Conservation (phyloP, 495 filamentous ascomycete species). For the Filosporella fistucella region DNA sequence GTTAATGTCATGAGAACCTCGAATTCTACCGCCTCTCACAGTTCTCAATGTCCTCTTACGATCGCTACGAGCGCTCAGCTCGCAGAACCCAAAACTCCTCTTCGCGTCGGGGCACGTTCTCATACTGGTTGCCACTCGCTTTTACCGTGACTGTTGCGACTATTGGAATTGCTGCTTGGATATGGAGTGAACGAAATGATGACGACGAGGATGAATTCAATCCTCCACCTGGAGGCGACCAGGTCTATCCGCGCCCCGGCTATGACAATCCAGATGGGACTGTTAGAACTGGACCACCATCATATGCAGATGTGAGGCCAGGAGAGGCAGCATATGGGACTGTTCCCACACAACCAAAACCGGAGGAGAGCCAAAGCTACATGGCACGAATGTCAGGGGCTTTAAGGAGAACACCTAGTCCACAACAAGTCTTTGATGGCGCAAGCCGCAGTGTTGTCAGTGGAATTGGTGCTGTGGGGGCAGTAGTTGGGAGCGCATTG, state of each 20-base stretch:
- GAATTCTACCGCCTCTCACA: neutral
- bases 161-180: conserved; percentile 80
- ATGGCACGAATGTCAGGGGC: conserved; percentile 76
- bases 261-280: conserved; percentile 41
- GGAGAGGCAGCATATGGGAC: conserved; percentile 33
- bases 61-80: conserved; percentile 51
- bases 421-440: conserved; percentile 79
- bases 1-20: conserved; percentile 12
- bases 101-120: conserved; percentile 62
- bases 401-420: conserved; percentile 82
- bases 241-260: conserved; percentile 30
- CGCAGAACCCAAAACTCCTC: conserved; percentile 48
- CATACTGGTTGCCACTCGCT: conserved; percentile 82
- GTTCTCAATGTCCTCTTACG: conserved; percentile 68
- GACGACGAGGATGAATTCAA: conserved; percentile 60
- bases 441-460: conserved; percentile 72
- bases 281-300: conserved; percentile 32
- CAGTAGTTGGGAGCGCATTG: conserved; percentile 71
- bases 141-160: conserved; percentile 83
- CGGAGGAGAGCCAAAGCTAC: conserved; percentile 51
- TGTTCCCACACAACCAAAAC: conserved; percentile 21
- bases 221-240: conserved; percentile 23
- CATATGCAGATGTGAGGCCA: conserved; percentile 29
- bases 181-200: conserved; percentile 81
- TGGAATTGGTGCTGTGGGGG: conserved; percentile 79